Evolutionary conservation across 805 yeast species (phyloP).

Genomic region (Lachancea thermotolerans): DNA sequence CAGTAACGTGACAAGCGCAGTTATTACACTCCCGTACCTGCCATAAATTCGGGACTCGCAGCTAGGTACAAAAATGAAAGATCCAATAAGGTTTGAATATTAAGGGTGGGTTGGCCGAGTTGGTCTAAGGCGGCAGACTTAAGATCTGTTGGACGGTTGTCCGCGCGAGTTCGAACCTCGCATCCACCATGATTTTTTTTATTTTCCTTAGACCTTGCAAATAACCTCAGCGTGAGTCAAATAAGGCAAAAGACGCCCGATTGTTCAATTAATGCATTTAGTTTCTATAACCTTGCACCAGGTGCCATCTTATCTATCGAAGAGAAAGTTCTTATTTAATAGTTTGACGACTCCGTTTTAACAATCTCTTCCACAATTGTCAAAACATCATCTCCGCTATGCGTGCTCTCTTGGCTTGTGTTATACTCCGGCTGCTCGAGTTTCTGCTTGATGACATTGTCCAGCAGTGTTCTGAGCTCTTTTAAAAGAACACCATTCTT

Average conservation of each 20-base stretch:
- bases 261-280: no score
- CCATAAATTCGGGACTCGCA: no score
- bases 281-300: no score
- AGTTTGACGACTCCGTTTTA: slow-evolving; percentile 10
- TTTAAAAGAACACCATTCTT: slow-evolving; percentile 83
- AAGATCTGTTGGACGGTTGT: slow-evolving; percentile 37
- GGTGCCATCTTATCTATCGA: neutral
- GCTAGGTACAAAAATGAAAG: no score
- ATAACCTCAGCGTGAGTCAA: no score
- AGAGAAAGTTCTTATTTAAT: neutral
- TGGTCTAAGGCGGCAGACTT: slow-evolving; percentile 36
- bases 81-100: no score
- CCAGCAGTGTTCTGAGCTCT: slow-evolving; percentile 58
- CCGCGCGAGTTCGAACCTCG: slow-evolving; percentile 39
- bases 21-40: no score
- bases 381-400: slow-evolving; percentile 34
- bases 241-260: no score
- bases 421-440: slow-evolving; percentile 43
- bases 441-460: slow-evolving; percentile 56
- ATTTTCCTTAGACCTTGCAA: no score
- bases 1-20: no score
- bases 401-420: slow-evolving; percentile 9
- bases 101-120: slow-evolving; percentile 38
- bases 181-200: slow-evolving; percentile 31
- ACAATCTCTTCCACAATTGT: slow-evolving; percentile 36